Evolutionary conservation across 2,329 filamentous ascomycete species (phyloP).

Genomic region (Sclerotinia trifoliorum): DNA sequence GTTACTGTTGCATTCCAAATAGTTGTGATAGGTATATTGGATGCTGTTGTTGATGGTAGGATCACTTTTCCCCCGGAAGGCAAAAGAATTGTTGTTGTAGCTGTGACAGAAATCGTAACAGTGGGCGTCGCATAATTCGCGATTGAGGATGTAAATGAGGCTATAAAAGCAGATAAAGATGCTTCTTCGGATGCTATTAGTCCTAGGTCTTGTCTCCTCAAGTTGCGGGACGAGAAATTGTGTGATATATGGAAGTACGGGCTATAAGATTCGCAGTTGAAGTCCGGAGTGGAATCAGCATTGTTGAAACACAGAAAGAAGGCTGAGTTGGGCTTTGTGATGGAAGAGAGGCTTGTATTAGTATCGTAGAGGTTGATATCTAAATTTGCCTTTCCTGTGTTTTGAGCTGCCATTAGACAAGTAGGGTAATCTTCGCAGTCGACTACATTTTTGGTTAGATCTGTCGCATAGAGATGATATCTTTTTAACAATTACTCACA

Average conservation of each 20-base stretch:
- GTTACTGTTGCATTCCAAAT: background rate
- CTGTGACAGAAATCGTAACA: background rate
- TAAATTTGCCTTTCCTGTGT: background rate
- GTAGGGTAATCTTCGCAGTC: background rate
- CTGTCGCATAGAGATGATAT: background rate
- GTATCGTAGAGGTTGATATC: background rate
- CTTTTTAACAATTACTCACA: background rate
- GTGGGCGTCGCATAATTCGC: background rate
- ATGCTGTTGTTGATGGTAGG: background rate
- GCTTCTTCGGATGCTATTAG: background rate
- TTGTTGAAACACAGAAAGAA: conserved; percentile 4
- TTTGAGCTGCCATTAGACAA: background rate
- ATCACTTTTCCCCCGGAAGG: background rate
- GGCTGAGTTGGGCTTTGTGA: conserved; percentile 2
- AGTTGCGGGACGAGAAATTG: background rate
- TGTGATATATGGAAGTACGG: conserved; percentile 2
- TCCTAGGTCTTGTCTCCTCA: background rate
- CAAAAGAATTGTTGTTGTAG: background rate
- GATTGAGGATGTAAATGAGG: background rate
- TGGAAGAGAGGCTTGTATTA: background rate
- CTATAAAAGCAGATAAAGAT: background rate
- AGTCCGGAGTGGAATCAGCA: background rate
- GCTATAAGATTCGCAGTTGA: conserved; percentile 1
- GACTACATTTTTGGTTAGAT: background rate
- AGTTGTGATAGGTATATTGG: background rate